phyloP scores from a whole-genome alignment of 495 filamentous ascomycete species.

The Aspergillus bertholletiae region DNA sequence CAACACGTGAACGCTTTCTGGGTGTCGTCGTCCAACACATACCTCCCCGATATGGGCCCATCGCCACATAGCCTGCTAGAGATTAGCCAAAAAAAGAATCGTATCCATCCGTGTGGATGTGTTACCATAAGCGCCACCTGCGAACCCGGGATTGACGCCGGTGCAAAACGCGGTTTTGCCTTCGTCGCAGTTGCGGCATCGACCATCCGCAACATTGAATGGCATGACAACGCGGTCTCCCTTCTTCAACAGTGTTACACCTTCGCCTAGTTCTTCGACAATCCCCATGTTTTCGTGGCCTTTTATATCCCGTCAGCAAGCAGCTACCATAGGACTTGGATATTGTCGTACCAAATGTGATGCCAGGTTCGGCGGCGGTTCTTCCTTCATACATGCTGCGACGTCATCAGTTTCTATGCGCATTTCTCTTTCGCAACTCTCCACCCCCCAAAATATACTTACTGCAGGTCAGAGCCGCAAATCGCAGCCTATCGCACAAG shows the following conservation, averaged over 20 bases:
- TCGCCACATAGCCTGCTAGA: conserved; percentile 45
- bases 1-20: background rate
- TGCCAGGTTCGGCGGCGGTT: conserved; percentile 47
- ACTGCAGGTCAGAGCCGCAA: conserved; percentile 47
- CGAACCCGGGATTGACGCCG: conserved; percentile 56
- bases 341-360: conserved; percentile 42
- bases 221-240: conserved; percentile 56
- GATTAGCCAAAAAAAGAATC: background rate
- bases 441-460: conserved; percentile 8
- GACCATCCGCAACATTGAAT: conserved; percentile 57
- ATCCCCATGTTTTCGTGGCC: conserved; percentile 58
- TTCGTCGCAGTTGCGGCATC: conserved; percentile 57
- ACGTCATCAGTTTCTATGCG: conserved; percentile 8
- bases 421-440: background rate
- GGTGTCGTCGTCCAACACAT: background rate
- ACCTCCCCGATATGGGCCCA: conserved; percentile 55
- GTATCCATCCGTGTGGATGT: background rate
- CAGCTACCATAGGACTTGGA: background rate
- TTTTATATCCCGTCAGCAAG: conserved; percentile 13
- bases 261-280: conserved; percentile 39
- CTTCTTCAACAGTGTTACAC: conserved; percentile 47
- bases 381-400: conserved; percentile 51
- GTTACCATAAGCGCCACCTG: conserved; percentile 53
- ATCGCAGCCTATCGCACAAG: conserved; percentile 41
- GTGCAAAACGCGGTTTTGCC: conserved; percentile 56